Base-by-base conservation (phyloP, 140 eudicot genomes). In the Flaveria floridana region DNA sequence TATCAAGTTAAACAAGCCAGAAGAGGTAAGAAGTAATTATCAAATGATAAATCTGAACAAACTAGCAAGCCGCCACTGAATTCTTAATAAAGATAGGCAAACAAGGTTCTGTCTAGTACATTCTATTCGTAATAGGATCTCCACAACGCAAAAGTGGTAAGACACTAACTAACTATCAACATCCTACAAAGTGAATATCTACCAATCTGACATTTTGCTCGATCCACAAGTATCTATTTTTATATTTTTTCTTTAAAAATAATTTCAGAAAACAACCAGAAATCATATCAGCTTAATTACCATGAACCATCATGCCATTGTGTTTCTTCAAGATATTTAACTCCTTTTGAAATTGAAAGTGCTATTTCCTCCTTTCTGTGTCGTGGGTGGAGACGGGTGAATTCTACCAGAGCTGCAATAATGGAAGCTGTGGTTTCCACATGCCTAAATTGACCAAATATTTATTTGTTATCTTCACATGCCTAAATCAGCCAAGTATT, bases 301-400 rank as follows among this genome's bases (percentile, higher is more conserved):
- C 79, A 79, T 41, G 83, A 79, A 73, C 83, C 83, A 66, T 79
- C 71, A 23, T 26, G 42, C 75, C 75, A 26, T 73, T 79, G 83
- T 53, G 75, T 73, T 18, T 74, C 75, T 70, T 79, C 83, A 73
- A 73, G 83, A 65, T 72, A 73, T 0, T 53, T 53, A 30, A 79
- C 47, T 16, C 63, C 83, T 6, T 73, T 79, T 18, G 75, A 65
- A 41, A 79, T 66, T 2, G 75, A 65, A 18, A 26, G 34, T 30
- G 4, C 41, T 56, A 79, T 66, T 58, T 79, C 79, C 25, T 79
- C 25, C 7, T 53, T 56, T 68, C 79, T 66, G 14, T 79, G 83
- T 56, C 47, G 34, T 46, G 83, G 79, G 48, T 79, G 46, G 63
- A 25, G 20, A 6, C 47, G 46, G 1, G 20, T 44, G 71, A 79